These are phyloP conservation scores for Claviceps digitariae DNA, from an alignment of 2,329 filamentous ascomycete genomes.

Conservation along the genomic window DNA sequence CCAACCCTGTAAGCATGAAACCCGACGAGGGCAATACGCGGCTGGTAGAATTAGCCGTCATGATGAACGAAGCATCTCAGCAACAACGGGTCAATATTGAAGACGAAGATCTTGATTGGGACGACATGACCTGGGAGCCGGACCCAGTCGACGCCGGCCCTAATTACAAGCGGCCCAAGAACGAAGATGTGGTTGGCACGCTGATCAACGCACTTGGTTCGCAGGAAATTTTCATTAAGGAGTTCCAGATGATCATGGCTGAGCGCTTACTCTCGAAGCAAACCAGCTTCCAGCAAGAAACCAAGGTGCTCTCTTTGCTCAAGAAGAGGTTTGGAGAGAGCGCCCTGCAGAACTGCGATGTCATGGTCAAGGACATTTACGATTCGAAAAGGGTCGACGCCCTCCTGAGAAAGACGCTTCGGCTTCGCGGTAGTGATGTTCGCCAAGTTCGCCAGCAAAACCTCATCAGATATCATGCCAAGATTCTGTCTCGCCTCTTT, in stretches of 20 bases:
- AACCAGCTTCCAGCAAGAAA: constrained; percentile 61
- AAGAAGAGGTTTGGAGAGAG: constrained; percentile 80
- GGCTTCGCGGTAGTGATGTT: constrained; percentile 7
- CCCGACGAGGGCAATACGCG: constrained; percentile 31
- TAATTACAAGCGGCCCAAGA: constrained; percentile 80
- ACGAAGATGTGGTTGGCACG: constrained; percentile 82
- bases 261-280: constrained; percentile 61
- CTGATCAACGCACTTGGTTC: constrained; percentile 79
- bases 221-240: constrained; percentile 85
- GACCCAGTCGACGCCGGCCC: constrained; percentile 87
- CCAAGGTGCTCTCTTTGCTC: constrained; percentile 71
- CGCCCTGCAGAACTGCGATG: constrained; percentile 82
- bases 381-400: constrained; percentile 67
- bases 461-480: constrained; percentile 48
- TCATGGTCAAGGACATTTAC: constrained; percentile 89
- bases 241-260: constrained; percentile 80
- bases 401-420: constrained; percentile 39
- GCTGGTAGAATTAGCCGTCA: constrained; percentile 52
- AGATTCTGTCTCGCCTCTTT: constrained; percentile 83
- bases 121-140: constrained; percentile 86
- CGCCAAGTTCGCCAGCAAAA: constrained; percentile 5
- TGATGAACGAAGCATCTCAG: constrained; percentile 49
- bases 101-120: constrained; percentile 69
- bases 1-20: constrained; percentile 42
- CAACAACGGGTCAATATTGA: constrained; percentile 38